Base-by-base conservation (phyloP, 2,329 filamentous ascomycete species). In the Fusarium kyushuense region DNA sequence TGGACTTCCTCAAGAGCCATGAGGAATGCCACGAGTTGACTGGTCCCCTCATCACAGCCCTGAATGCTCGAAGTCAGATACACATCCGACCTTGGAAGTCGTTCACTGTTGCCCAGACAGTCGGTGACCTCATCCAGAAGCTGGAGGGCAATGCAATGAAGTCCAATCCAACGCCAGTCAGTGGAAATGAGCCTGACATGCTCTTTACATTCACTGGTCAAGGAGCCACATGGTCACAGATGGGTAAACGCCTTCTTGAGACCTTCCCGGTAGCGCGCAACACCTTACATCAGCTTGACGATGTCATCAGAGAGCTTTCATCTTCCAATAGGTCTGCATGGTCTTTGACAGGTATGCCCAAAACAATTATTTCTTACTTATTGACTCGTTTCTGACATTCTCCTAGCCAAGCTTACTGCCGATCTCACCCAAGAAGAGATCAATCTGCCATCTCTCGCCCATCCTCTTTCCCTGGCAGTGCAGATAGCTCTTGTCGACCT, bases 181-280 rank as follows among this genome's bases (percentile, higher is more conserved):
- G 48, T 45, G 35, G 48, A 14, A 52, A 38, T 9, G 35, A 48
- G 1, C 54, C 65, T 5, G 48, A 46, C 4, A 23, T 66, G 7
- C 41, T 72, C 2, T 72, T 72, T 29, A 41, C 64, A 33, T 71
- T 71, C 51, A 71, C 69, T 0, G 69, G 69, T 0, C 69, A 71
- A 40, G 69, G 69, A 51, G 69, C 69, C 5, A 72, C 69, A 46
- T 71, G 69, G 69, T 67, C 69, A 0, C 69, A 70, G 41, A 71
- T 71, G 69, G 69, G 69, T 2, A 72, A 66, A 42, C 63, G 67
- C 17, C 69, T 72, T 6, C 45, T 72, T 2, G 58, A 72, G 43
- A 58, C 60, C 30, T 72, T 69, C 47, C 69, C 69, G 19, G 60
- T 72, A 23, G 69, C 69, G 14, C 69, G 60, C 13, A 61, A 70